phyloP scores from a whole-genome alignment of 1,139 yeast genomes.

The Lodderomyces elongisporus region DNA sequence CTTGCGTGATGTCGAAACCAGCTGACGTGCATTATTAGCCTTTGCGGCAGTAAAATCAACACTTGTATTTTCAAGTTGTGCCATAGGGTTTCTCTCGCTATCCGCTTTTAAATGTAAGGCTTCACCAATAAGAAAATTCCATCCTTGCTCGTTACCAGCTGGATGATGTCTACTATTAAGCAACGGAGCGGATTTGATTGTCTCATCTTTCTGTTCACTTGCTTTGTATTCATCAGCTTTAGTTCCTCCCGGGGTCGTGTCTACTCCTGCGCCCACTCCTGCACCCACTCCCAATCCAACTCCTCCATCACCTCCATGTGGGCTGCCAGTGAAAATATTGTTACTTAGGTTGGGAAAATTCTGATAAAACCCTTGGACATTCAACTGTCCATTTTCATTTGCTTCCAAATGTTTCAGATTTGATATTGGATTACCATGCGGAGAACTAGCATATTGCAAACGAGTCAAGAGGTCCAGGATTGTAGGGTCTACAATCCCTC shows the following conservation, averaged over 20 bases:
- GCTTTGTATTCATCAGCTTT: too few species aligned
- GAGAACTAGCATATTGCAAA: constrained; percentile 50
- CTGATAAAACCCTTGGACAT: constrained; percentile 40
- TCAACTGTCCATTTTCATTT: constrained; percentile 40
- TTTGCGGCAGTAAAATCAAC: too few species aligned
- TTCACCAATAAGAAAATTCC: constrained; percentile 36
- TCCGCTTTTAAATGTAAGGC: constrained; percentile 13
- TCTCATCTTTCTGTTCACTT: neutral
- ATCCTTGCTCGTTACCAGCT: constrained; percentile 22
- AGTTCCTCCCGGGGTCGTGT: too few species aligned
- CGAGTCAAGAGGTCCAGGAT: constrained; percentile 47
- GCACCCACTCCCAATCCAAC: neutral
- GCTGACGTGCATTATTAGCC: neutral
- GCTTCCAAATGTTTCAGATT: constrained; percentile 31
- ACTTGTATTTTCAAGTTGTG: neutral
- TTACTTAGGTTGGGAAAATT: constrained; percentile 42
- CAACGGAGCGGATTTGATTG: neutral
- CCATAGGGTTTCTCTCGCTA: constrained; percentile 3
- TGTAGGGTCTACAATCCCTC: constrained; percentile 47
- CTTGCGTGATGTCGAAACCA: neutral
- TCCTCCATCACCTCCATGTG: neutral
- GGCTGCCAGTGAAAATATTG: constrained; percentile 25
- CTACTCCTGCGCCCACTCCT: neutral
- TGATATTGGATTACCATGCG: constrained; percentile 47
- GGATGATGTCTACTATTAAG: constrained; percentile 10